Conservation (phyloP, 306 rosid species). For the Gillenia trifoliata region DNA sequence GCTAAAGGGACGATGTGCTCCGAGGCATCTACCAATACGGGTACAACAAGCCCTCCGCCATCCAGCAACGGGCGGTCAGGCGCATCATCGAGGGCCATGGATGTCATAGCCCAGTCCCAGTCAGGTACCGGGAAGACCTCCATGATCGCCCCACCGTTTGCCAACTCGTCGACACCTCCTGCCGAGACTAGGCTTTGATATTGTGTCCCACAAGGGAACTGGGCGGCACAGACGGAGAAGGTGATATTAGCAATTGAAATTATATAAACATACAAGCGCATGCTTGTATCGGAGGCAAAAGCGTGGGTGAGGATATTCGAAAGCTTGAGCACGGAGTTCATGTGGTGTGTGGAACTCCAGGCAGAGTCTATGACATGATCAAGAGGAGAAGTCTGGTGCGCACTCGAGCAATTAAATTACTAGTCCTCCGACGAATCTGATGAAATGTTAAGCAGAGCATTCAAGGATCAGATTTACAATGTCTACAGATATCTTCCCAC, state of each 20-base stretch:
- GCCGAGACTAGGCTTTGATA: constrained; percentile 80
- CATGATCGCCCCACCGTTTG: constrained; percentile 93
- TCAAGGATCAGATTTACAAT: constrained; percentile 95
- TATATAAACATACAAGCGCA: constrained; percentile 85
- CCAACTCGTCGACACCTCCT: constrained; percentile 72
- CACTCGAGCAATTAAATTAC: constrained; percentile 79
- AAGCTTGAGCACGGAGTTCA: constrained; percentile 96
- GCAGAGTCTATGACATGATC: constrained; percentile 96
- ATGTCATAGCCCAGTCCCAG: constrained; percentile 97
- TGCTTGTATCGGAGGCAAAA: constrained; percentile 89
- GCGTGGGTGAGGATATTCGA: constrained; percentile 87
- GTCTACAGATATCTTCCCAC: constrained; percentile 97
- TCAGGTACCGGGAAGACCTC: constrained; percentile 97
- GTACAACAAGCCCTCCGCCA: constrained; percentile 92
- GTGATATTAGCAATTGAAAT: constrained; percentile 83
- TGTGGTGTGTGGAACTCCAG: constrained; percentile 97
- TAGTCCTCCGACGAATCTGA: constrained; percentile 90
- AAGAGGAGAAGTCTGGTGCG: constrained; percentile 93
- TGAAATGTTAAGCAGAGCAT: constrained; percentile 98
- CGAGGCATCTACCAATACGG: constrained; percentile 88
- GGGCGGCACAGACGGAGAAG: constrained; percentile 88
- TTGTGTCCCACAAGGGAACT: constrained; percentile 92
- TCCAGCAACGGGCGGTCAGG: constrained; percentile 87
- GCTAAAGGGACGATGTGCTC: constrained; percentile 70
- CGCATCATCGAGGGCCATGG: constrained; percentile 89